A percentile compares a stretch with the other conserved stretches of the same genome.
phyloP scores from a whole-genome alignment of 2,329 filamentous ascomycete genomes.

The Epicoccum nigrum region DNA sequence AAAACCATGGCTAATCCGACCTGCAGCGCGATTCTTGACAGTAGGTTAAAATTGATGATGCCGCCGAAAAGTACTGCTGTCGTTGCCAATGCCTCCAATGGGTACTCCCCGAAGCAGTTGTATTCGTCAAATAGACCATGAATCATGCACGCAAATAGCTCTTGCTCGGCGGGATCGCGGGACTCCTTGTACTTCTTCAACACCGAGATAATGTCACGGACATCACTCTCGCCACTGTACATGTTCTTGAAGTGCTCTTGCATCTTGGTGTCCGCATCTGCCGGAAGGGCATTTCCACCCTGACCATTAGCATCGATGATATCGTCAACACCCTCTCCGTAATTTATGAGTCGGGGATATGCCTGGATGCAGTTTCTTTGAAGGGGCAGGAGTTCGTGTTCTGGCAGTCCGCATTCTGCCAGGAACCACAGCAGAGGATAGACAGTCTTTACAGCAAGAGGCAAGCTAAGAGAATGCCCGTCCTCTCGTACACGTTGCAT shows the following conservation, averaged over 20 bases:
- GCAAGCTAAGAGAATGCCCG: constrained; percentile 69
- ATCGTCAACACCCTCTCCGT: constrained; percentile 89
- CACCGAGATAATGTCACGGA: constrained; percentile 82
- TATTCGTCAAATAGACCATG: constrained; percentile 98
- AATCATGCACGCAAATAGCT: constrained; percentile 98
- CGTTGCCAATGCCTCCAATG: constrained; percentile 91
- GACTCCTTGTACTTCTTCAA: constrained; percentile 90
- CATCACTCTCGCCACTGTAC: constrained; percentile 90
- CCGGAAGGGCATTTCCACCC: constrained; percentile 79
- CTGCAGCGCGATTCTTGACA: constrained; percentile 87
- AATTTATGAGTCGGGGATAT: constrained; percentile 95
- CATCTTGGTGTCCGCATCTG: constrained; percentile 86
- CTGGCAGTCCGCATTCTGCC: constrained; percentile 60
- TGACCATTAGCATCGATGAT: constrained; percentile 86
- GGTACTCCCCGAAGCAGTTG: constrained; percentile 92
- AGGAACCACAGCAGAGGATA: constrained; percentile 79
- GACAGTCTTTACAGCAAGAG: constrained; percentile 84
- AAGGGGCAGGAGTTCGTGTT: constrained; percentile 76
- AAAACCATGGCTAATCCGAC: constrained; percentile 97
- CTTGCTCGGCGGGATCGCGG: constrained; percentile 81
- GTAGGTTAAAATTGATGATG: constrained; percentile 90
- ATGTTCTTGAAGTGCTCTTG: constrained; percentile 97
- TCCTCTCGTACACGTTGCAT: constrained; percentile 75
- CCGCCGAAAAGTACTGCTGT: constrained; percentile 96
- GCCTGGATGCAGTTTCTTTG: constrained; percentile 89